Conservation (phyloP, 495 filamentous ascomycete genomes). For the Stereocaulon alpinum region DNA sequence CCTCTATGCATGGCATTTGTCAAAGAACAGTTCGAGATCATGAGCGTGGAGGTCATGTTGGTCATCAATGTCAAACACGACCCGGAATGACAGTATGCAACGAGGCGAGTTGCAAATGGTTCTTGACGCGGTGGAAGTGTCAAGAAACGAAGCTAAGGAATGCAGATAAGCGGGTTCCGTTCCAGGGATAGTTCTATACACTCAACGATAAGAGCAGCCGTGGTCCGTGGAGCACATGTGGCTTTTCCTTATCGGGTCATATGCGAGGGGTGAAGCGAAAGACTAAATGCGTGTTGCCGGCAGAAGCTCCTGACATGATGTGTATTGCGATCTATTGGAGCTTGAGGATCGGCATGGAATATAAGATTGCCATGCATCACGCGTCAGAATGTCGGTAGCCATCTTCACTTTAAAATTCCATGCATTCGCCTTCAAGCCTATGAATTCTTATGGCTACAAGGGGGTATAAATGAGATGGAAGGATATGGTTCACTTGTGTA, state of each 20-base stretch:
- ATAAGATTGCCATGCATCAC: constrained; percentile 8
- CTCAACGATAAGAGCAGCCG: not conserved
- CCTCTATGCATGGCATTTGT: constrained; percentile 2
- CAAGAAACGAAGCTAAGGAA: not conserved
- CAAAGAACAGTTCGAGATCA: not conserved
- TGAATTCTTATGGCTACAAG: no score
- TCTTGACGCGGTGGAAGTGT: not conserved
- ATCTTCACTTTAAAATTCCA: no score
- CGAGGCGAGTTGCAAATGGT: not conserved
- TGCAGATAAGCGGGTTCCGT: constrained; percentile 2
- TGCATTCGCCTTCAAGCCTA: no score
- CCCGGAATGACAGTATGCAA: no score
- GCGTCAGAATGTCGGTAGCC: no score
- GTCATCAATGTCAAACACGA: not conserved
- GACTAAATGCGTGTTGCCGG: not conserved
- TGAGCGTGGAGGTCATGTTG: not conserved
- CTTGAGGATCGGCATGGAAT: not conserved
- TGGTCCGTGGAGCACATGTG: constrained; percentile 1
- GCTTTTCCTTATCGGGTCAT: constrained; percentile 15
- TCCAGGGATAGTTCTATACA: not conserved
- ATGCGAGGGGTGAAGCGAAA: not conserved
- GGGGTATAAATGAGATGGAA: no score
- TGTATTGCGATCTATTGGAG: not conserved
- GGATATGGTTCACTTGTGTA: not conserved
- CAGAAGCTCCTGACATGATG: not conserved